Base-by-base conservation (phyloP, 108 stramenopile genomes). In the Chaetoceros muelleri region DNA sequence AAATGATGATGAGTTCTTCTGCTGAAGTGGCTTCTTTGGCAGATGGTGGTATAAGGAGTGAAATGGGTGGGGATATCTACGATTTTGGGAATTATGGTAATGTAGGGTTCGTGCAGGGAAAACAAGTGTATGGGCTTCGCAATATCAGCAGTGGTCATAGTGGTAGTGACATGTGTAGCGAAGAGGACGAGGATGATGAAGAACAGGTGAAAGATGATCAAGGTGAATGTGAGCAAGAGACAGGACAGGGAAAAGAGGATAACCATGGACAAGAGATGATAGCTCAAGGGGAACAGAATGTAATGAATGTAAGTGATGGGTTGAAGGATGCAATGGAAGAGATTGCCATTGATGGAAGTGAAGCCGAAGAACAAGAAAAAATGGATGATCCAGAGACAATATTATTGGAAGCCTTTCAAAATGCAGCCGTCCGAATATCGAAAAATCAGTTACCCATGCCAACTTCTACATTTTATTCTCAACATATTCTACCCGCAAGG, bases 41-140 rank as follows among this genome's bases (percentile, higher is more conserved):
- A 28, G 30, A 18, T 20, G 10, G 22, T 30, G 57, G 57, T 25
- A 44, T 16, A 28, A 46, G 24, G 2, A 80, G 73, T 62, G 64
- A 64, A 5, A 47, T 74, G 24, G 84, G 75, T 30, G 81, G 75
- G 25, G 62, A 61, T 1, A 30, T 30, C 8, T 87, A 69, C 51
- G 76, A 91, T 52, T 58, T 74, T 72, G 90, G 90, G 13, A 54
- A 82, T 49, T 91, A 73, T 65, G 90, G 90, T 1, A 91, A 91
- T 60, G 55, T 65, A 28, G 90, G 90, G 0, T 91, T 91, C 64
- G 17, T 63, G 19, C 70, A 81, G 40, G 90, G 85, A 28, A 62
- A 58, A 26, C 50, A 57, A 59, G 85, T 76, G 10, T 44, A 30
- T 52, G 48, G 48, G 7, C n/a, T 40, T 10, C 8, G 5, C 40